phyloP scores from a whole-genome alignment of 208 protist species.

The Crithidia bombi region DNA sequence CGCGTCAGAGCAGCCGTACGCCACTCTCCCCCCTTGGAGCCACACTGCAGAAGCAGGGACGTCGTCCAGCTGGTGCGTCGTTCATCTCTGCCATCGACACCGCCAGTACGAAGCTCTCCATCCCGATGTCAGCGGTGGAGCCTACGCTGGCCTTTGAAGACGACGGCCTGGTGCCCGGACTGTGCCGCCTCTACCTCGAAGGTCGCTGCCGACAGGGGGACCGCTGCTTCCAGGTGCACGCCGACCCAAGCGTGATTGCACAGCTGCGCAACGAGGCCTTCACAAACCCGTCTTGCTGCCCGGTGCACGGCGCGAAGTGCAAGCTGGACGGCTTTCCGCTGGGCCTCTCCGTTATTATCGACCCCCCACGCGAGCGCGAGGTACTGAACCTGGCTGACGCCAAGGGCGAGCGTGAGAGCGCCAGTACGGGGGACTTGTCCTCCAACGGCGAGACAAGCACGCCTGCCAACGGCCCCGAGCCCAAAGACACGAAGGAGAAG shows the following conservation, averaged over 20 bases:
- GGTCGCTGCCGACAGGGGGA: conserved; percentile 74
- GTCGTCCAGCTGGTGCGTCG: background rate
- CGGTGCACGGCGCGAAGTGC: conserved; percentile 72
- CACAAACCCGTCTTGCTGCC: conserved; percentile 74
- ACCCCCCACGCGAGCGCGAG: conserved; percentile 29
- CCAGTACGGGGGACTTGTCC: conserved; percentile 18
- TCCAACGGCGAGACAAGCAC: conserved; percentile 28
- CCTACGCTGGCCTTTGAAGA: conserved; percentile 78
- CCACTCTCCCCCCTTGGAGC: background rate
- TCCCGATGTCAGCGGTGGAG: conserved; percentile 69
- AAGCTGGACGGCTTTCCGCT: conserved; percentile 72
- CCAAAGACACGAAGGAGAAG: conserved; percentile 10
- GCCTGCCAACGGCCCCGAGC: conserved; percentile 2
- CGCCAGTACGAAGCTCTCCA: conserved; percentile 79
- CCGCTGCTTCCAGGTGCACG: conserved; percentile 87
- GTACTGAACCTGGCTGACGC: background rate
- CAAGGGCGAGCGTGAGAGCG: conserved; percentile 24
- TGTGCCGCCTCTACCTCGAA: conserved; percentile 84
- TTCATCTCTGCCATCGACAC: conserved; percentile 80
- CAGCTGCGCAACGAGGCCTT: conserved; percentile 63
- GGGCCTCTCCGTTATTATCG: conserved; percentile 71
- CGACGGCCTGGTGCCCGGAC: conserved; percentile 75
- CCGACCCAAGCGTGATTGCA: conserved; percentile 57
- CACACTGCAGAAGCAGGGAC: background rate
- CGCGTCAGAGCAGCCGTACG: conserved; percentile 15